Percentiles rank a stretch among this genome's conserved stretches.
Evolutionary conservation across 2,329 filamentous ascomycete species (phyloP).

Genomic region (Claviceps cyperi): DNA sequence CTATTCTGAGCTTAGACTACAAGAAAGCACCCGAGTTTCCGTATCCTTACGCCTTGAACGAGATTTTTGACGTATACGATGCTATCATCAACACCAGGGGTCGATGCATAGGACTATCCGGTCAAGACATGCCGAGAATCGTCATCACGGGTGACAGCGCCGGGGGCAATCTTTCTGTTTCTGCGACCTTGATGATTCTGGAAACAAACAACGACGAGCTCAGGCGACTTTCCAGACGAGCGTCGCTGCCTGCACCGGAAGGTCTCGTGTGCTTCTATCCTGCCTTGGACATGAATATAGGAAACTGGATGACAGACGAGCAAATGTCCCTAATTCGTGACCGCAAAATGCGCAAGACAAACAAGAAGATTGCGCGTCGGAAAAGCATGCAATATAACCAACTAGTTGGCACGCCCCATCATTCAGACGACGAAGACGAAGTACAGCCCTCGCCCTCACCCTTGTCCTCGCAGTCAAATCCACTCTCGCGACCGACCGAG

Average conservation of each 20-base stretch:
- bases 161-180: constrained; percentile 38
- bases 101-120: constrained; percentile 30
- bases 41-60: constrained; percentile 33
- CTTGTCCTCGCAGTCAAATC: too few species aligned
- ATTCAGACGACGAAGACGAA: constrained; percentile 59
- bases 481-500: too few species aligned
- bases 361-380: constrained; percentile 60
- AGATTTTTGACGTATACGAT: constrained; percentile 33
- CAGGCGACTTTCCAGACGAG: constrained; percentile 20
- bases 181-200: constrained; percentile 76
- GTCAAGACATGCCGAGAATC: constrained; percentile 22
- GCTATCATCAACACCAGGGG: constrained; percentile 23
- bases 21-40: constrained; percentile 36
- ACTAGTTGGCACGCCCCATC: constrained; percentile 68
- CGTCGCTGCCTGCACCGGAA: constrained; percentile 56
- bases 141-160: constrained; percentile 35
- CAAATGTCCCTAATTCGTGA: constrained; percentile 92
- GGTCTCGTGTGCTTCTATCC: constrained; percentile 82
- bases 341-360: constrained; percentile 60
- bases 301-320: constrained; percentile 98
- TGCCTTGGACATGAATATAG: constrained; percentile 88
- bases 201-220: constrained; percentile 46
- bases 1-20: constrained; percentile 84
- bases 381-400: constrained; percentile 85
- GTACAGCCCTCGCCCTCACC: constrained; percentile 12